Conservation (phyloP, 768 basidiomycete genomes). For the Lactifluus echinatus region DNA sequence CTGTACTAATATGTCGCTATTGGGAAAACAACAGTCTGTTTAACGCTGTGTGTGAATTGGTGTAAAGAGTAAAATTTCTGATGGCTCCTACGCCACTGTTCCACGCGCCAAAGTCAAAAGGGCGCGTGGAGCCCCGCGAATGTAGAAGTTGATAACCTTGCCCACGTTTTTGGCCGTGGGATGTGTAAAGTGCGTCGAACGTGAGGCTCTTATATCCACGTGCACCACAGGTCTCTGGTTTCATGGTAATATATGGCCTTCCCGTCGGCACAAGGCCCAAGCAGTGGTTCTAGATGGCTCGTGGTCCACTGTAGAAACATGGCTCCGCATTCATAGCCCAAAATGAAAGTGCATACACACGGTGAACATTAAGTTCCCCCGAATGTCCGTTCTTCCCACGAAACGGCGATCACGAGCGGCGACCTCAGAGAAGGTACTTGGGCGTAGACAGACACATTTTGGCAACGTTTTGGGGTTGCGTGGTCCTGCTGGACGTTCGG, state of each 20-base stretch:
- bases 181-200: background rate
- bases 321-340: background rate
- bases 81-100: background rate
- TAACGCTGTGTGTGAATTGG: background rate
- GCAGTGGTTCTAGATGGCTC: background rate
- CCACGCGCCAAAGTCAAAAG: no score
- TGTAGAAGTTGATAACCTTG: background rate
- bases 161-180: background rate
- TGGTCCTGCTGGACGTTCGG: background rate
- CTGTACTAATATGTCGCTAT: background rate
- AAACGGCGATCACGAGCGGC: background rate
- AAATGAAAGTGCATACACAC: background rate
- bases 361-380: background rate
- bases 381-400: background rate
- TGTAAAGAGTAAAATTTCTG: background rate
- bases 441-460: background rate
- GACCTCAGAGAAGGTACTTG: background rate
- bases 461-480: slow-evolving; percentile 3
- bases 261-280: background rate
- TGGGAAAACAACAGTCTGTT: background rate
- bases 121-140: background rate
- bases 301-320: background rate
- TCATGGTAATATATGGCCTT: background rate
- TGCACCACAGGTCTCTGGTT: background rate
- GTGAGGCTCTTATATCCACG: background rate